Evolutionary conservation across 2,329 filamentous ascomycete species (phyloP).

Genomic region (Hymenoscyphus infarciens): DNA sequence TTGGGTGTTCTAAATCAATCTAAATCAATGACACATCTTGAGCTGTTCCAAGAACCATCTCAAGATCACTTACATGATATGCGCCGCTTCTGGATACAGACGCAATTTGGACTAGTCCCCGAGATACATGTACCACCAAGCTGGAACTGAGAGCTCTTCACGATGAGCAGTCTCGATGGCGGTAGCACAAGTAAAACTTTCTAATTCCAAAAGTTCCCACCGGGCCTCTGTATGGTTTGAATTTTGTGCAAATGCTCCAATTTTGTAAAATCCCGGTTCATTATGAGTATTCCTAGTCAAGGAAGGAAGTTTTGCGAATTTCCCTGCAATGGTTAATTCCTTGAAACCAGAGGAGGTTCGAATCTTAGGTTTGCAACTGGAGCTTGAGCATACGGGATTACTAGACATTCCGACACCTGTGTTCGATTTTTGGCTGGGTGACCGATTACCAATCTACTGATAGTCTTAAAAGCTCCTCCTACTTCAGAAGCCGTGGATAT

Average conservation of each 20-base stretch:
- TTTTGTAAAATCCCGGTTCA: conserved; percentile 28
- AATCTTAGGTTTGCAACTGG: conserved; percentile 39
- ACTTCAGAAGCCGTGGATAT: not conserved
- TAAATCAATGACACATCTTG: conserved; percentile 28
- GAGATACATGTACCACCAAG: conserved; percentile 36
- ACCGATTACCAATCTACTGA: conserved; percentile 17
- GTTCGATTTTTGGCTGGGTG: conserved; percentile 29
- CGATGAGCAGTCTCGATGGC: conserved; percentile 22
- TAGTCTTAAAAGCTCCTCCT: conserved; percentile 10
- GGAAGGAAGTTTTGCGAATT: conserved; percentile 18
- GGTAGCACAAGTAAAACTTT: conserved; percentile 33
- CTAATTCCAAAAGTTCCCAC: conserved; percentile 20
- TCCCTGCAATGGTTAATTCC: conserved; percentile 13
- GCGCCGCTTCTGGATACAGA: conserved; percentile 29
- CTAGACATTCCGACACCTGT: conserved; percentile 34
- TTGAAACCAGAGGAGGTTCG: conserved; percentile 17
- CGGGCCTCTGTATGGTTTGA: not conserved
- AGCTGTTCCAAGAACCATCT: conserved; percentile 31
- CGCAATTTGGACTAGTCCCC: conserved; percentile 33
- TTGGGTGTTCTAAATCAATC: conserved; percentile 16
- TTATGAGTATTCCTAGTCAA: conserved; percentile 29
- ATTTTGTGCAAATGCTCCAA: conserved; percentile 13
- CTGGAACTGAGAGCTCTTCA: conserved; percentile 23
- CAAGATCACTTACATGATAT: conserved; percentile 34
- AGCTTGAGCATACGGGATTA: conserved; percentile 38